phyloP scores from a whole-genome alignment of 805 yeast species.

The Candida chauliodis region DNA sequence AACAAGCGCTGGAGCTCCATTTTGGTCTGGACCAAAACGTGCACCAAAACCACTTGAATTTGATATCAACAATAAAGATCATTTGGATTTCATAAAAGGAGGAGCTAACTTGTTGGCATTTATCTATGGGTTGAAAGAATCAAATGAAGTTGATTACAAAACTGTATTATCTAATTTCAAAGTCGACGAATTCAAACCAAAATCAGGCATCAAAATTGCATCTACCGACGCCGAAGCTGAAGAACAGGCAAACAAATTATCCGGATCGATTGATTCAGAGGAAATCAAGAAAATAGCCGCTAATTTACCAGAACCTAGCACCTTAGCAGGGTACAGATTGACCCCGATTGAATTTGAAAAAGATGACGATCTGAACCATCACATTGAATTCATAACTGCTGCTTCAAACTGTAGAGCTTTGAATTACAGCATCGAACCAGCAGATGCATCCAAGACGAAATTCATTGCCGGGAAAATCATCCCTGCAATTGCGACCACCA shows the following conservation, averaged over 20 bases:
- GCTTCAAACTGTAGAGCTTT: conserved; percentile 95
- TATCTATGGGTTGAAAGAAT: conserved; percentile 86
- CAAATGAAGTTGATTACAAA: conserved; percentile 51
- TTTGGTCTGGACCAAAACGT: conserved; percentile 98
- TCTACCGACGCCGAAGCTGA: conserved; percentile 86
- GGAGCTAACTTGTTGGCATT: conserved; percentile 90
- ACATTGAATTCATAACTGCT: conserved; percentile 92
- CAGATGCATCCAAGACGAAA: conserved; percentile 86
- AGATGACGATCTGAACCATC: conserved; percentile 96
- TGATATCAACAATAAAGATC: conserved; percentile 72
- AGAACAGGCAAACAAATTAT: conserved; percentile 54
- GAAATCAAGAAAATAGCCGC: conserved; percentile 68
- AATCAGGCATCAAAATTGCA: conserved; percentile 73
- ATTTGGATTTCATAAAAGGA: conserved; percentile 77
- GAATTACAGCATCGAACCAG: conserved; percentile 84
- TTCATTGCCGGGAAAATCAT: conserved; percentile 97
- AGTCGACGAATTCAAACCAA: conserved; percentile 63
- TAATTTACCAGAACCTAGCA: conserved; percentile 81
- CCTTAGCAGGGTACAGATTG: conserved; percentile 84
- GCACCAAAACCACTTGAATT: conserved; percentile 86
- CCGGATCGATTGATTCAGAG: conserved; percentile 51
- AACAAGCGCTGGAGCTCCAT: conserved; percentile 86
- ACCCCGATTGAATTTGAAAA: conserved; percentile 94
- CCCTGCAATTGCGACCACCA: conserved; percentile 98
- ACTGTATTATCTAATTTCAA: conserved; percentile 49